These are phyloP conservation scores for Russula olivacea DNA, from an alignment of 768 basidiomycete species.

Conservation along the genomic window DNA sequence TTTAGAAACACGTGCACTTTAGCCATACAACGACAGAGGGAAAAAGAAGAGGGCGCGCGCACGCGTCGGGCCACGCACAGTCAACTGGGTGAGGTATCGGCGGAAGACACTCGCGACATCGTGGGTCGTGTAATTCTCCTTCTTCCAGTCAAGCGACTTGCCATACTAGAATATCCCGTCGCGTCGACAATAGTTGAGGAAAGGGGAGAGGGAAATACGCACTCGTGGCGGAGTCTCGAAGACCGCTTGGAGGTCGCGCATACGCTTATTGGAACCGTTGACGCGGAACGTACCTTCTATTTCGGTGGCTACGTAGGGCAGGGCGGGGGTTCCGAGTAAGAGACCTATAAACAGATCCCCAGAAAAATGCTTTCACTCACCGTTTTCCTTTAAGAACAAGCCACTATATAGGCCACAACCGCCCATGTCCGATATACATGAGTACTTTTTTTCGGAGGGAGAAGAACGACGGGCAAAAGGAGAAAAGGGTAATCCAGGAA, in stretches of 20 bases:
- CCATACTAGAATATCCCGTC: slow-evolving; percentile 61
- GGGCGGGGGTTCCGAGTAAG: slow-evolving; percentile 4
- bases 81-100: slow-evolving; percentile 93
- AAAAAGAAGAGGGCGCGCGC: not conserved
- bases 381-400: slow-evolving; percentile 89
- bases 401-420: slow-evolving; percentile 47
- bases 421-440: not conserved
- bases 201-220: slow-evolving; percentile 25
- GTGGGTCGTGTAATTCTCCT: slow-evolving; percentile 83
- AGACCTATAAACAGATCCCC: not conserved
- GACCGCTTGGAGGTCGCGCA: slow-evolving; percentile 87
- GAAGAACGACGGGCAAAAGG: slow-evolving; percentile 1
- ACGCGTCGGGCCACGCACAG: slow-evolving; percentile 49
- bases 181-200: not conserved
- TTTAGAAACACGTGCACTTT: slow-evolving; percentile 8
- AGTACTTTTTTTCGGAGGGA: not conserved
- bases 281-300: slow-evolving; percentile 92
- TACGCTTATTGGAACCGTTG: slow-evolving; percentile 90
- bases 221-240: slow-evolving; percentile 90
- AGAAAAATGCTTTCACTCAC: slow-evolving; percentile 36
- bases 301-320: slow-evolving; percentile 62
- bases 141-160: slow-evolving; percentile 87
- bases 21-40: slow-evolving; percentile 18
- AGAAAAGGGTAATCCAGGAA: not conserved
- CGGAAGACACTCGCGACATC: slow-evolving; percentile 97